Base-by-base conservation (phyloP, 208 protist genomes). In the Trypanosoma conorhini region DNA sequence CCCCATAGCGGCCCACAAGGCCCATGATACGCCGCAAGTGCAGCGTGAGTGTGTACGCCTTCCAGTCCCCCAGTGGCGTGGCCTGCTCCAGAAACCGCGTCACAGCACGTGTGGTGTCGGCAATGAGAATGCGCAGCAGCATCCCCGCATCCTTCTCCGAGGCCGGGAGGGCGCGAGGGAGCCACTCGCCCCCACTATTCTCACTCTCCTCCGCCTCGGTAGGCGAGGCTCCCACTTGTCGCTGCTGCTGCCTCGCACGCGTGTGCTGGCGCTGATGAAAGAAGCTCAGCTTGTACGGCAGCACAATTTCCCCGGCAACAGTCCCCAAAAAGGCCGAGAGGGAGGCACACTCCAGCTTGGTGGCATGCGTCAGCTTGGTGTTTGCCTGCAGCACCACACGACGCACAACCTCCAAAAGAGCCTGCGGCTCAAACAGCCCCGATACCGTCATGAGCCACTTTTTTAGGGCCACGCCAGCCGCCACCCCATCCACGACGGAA, bases 281-380 rank as follows among this genome's bases (percentile, higher is more conserved):
- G 67, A 84, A 87, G 58, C 67, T 75, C 44, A 74, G 51, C 74
- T 85, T 80, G 63, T 87, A 90, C 44, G 82, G 84, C 13, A 93
- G 35, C 13, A 77, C 80, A 63, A 89, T 63, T 26, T 79, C 59
- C 30, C 76, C 72, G 5, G 60, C 59, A 13, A 89, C 64, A 3
- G 83, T 42, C 15, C 79, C 64, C 35, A 78, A 73, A 48, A 93
- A 71, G 4, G 85, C 76, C 52, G 64, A 67, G 0, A 81, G 57
- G 0, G 80, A 48, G 15, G 76, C 71, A 54, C 67, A 74, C 30
- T 82, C 77, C 8, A 68, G 62, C 52, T 70, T 71, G 22, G 80
- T 81, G 22, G 58, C 3, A n/a, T 54, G n/a, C 21, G 59, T 62
- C n/a, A 85, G 51, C 30, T 65, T 60, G 3, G 60, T 59, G n/a